phyloP scores from a whole-genome alignment of 768 basidiomycete species.

The Suillus sp. region DNA sequence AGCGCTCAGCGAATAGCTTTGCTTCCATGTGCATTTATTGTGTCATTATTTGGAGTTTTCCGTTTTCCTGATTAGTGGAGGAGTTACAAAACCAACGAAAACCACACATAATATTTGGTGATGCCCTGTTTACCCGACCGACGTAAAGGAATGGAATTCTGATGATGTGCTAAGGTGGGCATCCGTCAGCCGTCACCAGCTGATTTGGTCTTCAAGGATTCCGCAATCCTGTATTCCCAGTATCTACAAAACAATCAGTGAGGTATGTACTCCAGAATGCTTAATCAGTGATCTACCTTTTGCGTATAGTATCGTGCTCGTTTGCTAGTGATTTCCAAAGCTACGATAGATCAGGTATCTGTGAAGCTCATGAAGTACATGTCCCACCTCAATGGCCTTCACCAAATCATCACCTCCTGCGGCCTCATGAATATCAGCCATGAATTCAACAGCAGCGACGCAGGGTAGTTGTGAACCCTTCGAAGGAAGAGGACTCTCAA shows the following conservation, averaged over 20 bases:
- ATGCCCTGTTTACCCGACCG: neutral
- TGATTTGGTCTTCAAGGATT: conserved; percentile 36
- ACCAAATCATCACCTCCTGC: conserved; percentile 49
- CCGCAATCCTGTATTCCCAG: conserved; percentile 74
- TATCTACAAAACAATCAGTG: conserved; percentile 48
- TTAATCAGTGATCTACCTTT: conserved; percentile 54
- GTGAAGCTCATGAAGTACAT: conserved; percentile 2
- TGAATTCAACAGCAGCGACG: conserved; percentile 77
- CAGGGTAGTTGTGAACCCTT: conserved; percentile 73
- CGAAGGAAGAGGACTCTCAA: conserved; percentile 74
- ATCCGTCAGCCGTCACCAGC: conserved; percentile 6
- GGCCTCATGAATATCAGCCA: conserved; percentile 74
- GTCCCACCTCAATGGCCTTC: conserved; percentile 52
- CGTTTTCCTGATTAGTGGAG: neutral
- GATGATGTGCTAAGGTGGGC: conserved; percentile 24
- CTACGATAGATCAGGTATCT: conserved; percentile 37
- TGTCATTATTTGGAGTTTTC: neutral
- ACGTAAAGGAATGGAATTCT: conserved; percentile 4
- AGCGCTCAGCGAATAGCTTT: neutral
- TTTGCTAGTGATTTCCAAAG: conserved; percentile 71
- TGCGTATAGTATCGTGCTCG: conserved; percentile 73
- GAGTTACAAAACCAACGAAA: neutral
- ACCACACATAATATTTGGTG: neutral
- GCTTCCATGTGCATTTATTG: neutral
- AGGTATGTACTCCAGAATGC: conserved; percentile 18